Evolutionary conservation across 1,284 basidiomycete genomes (phyloP).

Genomic region (Cryptococcus sp.): DNA sequence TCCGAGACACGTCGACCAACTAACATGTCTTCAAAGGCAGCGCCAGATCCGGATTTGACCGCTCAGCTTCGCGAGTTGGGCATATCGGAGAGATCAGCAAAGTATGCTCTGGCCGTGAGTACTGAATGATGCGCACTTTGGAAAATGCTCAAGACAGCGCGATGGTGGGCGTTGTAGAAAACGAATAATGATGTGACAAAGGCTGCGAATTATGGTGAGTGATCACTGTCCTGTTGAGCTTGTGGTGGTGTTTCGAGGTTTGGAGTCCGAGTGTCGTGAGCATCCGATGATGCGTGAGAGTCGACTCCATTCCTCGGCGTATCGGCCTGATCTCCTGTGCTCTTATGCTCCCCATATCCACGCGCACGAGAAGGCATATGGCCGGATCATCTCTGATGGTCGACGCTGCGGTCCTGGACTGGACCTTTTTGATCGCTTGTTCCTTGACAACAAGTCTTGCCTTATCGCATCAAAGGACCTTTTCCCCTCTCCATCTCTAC

Average conservation of each 20-base stretch:
- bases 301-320: too few relatives aligned
- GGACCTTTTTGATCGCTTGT: not conserved
- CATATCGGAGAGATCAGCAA: slow-evolving; percentile 46
- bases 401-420: too few relatives aligned
- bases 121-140: not conserved
- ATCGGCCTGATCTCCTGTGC: too few relatives aligned
- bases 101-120: slow-evolving; percentile 46
- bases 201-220: slow-evolving; percentile 51
- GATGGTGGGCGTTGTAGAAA: slow-evolving; percentile 23
- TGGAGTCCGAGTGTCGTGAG: too few relatives aligned
- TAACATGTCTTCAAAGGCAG: too few relatives aligned
- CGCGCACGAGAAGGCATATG: too few relatives aligned
- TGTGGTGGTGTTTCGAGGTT: too few relatives aligned
- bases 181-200: slow-evolving; percentile 44
- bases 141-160: not conserved
- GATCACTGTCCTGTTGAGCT: not conserved
- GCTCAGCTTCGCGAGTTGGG: slow-evolving; percentile 43
- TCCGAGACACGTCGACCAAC: too few relatives aligned
- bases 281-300: too few relatives aligned
- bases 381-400: too few relatives aligned
- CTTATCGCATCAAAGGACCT: not conserved
- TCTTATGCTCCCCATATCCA: not conserved
- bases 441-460: not conserved
- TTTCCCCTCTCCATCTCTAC: not conserved
- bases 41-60: slow-evolving; percentile 29